These are phyloP conservation scores for Penicillium dipodomyicola DNA, from an alignment of 495 filamentous ascomycete species.

Conservation along the genomic window DNA sequence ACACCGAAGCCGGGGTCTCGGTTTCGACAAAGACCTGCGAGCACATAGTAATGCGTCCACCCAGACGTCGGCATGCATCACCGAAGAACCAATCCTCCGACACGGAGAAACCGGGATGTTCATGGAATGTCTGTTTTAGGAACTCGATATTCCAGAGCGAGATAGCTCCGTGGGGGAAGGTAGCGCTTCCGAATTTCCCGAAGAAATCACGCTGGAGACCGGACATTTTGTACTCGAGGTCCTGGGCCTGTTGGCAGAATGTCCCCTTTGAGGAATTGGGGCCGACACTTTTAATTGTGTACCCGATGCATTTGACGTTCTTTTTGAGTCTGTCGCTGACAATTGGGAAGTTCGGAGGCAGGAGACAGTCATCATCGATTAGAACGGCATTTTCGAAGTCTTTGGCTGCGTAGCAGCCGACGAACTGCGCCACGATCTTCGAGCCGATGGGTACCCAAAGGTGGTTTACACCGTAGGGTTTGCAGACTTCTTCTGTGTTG, in stretches of 20 bases:
- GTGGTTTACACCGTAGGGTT: constrained; percentile 40
- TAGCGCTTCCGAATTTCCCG: constrained; percentile 40
- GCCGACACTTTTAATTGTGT: constrained; percentile 45
- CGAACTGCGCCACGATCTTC: constrained; percentile 48
- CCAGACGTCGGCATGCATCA: constrained; percentile 42
- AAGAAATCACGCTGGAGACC: constrained; percentile 41
- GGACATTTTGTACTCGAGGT: constrained; percentile 48
- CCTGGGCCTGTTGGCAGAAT: constrained; percentile 46
- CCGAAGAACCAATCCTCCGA: constrained; percentile 51
- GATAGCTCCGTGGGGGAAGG: constrained; percentile 46
- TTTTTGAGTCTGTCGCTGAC: constrained; percentile 40
- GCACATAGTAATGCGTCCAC: constrained; percentile 49
- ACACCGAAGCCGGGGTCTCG: constrained; percentile 42
- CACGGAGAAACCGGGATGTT: constrained; percentile 46
- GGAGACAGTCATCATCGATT: constrained; percentile 49
- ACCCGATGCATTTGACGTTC: constrained; percentile 40
- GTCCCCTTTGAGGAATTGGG: constrained; percentile 31
- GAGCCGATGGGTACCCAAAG: constrained; percentile 41
- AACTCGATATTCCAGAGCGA: constrained; percentile 45
- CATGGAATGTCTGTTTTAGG: constrained; percentile 40
- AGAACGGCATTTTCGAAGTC: constrained; percentile 43
- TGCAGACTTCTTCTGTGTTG: constrained; percentile 47
- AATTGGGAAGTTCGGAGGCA: constrained; percentile 44
- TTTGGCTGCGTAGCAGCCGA: constrained; percentile 43
- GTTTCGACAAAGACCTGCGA: constrained; percentile 50